Evolutionary conservation across 768 basidiomycete species (phyloP).

Genomic region (Mycena rosella): DNA sequence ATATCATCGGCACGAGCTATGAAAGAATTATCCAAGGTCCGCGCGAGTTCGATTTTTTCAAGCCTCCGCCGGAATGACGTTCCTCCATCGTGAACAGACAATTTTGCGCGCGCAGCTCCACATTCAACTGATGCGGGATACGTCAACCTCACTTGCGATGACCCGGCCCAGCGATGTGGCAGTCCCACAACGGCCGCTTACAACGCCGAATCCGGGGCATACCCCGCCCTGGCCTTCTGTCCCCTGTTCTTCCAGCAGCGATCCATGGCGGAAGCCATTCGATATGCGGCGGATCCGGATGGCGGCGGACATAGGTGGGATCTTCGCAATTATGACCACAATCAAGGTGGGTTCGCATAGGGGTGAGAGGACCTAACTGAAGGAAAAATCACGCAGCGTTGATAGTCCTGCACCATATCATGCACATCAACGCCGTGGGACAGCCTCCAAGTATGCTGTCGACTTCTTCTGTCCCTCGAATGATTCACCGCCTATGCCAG

Average conservation of each 20-base stretch:
- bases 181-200: not conserved
- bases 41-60: too few species aligned
- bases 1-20: not conserved
- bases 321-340: not conserved
- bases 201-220: not conserved
- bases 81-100: not conserved
- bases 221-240: constrained; percentile 4
- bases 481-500: not conserved
- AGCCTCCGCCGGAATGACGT: too few species aligned
- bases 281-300: not conserved
- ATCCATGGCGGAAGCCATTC: not conserved
- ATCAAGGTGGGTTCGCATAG: not conserved
- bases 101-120: constrained; percentile 5
- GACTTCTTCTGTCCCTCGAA: not conserved
- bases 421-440: constrained; percentile 1
- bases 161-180: not conserved
- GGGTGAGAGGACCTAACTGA: too few species aligned
- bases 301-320: not conserved
- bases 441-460: not conserved
- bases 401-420: not conserved
- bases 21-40: not conserved
- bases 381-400: not conserved
- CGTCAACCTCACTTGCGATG: not conserved
- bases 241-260: constrained; percentile 2
- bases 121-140: constrained; percentile 4